phyloP scores from a whole-genome alignment of 1,139 yeast species.

The Hyphopichia khmerensis region DNA sequence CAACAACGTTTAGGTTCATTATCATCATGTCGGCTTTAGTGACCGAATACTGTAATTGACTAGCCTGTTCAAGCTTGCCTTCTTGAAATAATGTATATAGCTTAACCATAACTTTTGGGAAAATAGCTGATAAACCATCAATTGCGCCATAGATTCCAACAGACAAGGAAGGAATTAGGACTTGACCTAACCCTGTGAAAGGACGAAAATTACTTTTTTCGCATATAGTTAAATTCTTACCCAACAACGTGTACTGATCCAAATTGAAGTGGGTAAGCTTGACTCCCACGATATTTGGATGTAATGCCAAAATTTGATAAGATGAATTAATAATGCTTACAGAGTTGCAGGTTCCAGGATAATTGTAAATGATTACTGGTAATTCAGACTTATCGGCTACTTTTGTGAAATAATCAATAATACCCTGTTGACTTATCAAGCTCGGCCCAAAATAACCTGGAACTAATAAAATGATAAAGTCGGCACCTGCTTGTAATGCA shows the following conservation, averaged over 20 bases:
- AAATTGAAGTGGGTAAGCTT: conserved; percentile 43
- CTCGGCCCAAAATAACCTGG: conserved; percentile 34
- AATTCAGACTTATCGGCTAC: conserved; percentile 27
- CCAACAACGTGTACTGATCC: conserved; percentile 31
- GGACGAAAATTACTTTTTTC: conserved; percentile 33
- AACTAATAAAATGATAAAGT: conserved; percentile 27
- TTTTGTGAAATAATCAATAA: conserved; percentile 26
- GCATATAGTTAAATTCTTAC: conserved; percentile 30
- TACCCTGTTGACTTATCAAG: conserved; percentile 31
- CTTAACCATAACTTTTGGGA: conserved; percentile 40
- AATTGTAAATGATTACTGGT: conserved; percentile 31
- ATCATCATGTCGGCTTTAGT: conserved; percentile 43
- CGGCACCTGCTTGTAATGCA: conserved; percentile 28
- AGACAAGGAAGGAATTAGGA: conserved; percentile 40
- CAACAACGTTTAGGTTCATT: conserved; percentile 42
- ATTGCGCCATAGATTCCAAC: conserved; percentile 46
- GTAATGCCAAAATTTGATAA: conserved; percentile 28
- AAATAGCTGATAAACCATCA: conserved; percentile 45
- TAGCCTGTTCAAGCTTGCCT: conserved; percentile 38
- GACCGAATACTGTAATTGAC: conserved; percentile 34
- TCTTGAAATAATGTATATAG: conserved; percentile 24
- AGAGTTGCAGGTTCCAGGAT: conserved; percentile 37
- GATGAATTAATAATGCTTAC: conserved; percentile 37
- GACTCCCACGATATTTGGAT: conserved; percentile 40
- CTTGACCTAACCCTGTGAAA: conserved; percentile 49